Conservation (phyloP, 495 filamentous ascomycete species). For the Penicillium macrosclerotiorum region DNA sequence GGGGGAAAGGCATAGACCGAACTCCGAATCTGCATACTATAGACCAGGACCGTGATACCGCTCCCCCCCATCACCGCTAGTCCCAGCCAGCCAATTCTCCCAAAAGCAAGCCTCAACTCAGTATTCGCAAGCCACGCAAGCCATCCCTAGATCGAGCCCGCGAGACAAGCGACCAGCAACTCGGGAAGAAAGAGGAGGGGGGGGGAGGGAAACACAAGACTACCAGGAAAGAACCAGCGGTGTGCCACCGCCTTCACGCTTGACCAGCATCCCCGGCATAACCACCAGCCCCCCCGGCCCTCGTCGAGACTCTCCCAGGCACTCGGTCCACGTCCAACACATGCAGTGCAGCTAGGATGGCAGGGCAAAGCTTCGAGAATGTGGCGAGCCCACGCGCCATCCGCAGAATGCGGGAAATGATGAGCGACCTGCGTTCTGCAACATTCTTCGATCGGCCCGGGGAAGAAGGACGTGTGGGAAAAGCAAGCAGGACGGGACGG, state of each 20-base stretch:
- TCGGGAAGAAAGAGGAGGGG: too few relatives aligned
- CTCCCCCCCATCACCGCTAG: too few relatives aligned
- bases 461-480: neutral
- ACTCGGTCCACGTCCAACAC: too few relatives aligned
- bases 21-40: too few relatives aligned
- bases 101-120: neutral
- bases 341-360: neutral
- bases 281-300: too few relatives aligned
- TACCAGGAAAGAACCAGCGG: slow-evolving; percentile 9
- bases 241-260: neutral
- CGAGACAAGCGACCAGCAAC: too few relatives aligned
- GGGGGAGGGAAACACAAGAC: too few relatives aligned
- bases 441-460: slow-evolving; percentile 3
- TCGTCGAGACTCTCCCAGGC: too few relatives aligned
- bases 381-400: slow-evolving; percentile 10
- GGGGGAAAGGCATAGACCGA: too few relatives aligned
- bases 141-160: slow-evolving; percentile 7
- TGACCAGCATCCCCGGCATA: neutral
- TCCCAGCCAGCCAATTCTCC: too few relatives aligned
- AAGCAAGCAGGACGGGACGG: neutral
- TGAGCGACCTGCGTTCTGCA: neutral
- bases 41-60: neutral
- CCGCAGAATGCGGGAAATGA: neutral
- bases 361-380: slow-evolving; percentile 25
- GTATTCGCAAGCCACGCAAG: neutral